Evolutionary conservation across 129 eudicot genomes (phyloP), one percentile per base, ranked within the genome.

Genomic region (Mikania micrantha): DNA sequence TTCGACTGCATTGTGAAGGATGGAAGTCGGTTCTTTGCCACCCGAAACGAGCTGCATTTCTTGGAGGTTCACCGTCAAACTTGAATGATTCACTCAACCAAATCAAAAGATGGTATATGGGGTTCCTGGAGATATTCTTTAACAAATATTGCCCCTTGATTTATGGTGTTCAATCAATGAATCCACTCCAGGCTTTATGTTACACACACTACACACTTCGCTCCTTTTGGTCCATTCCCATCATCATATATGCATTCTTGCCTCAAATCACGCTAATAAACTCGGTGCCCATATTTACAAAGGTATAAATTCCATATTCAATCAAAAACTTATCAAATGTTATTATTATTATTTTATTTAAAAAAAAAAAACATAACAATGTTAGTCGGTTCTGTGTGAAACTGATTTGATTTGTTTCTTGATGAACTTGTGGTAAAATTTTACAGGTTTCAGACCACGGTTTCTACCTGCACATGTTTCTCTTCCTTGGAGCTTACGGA

Each of bases 401-500:
- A n/a, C n/a, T n/a, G n/a, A n/a, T n/a, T n/a, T n/a, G n/a, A n/a
- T n/a, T n/a, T n/a, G n/a, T n/a, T n/a, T n/a, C n/a, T n/a, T n/a
- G n/a, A n/a, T 28, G 32, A 28, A 28, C 16, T 53, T 53, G 12
- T 17, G 12, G 0, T 52, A 22, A 53, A 2, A 29, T 6, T 24
- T 49, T 61, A 39, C 60, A 88, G 96, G 86, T 80, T 2, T 22
- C 80, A 2, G 87, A 88, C 7, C 70, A 75, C 42, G 60, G 72
- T 75, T 75, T 73, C 64, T 35, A 49, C 16, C 17, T 80, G 53
- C 74, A 80, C 19, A 66, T 22, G 2, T 81, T 85, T 58, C 74
- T 88, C 2, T 83, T 82, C 53, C n/a, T 85, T 0, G 96, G 92
- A 22, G 81, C 96, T 7, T 80, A 88, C 25, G 77, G 49, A 20